Base-by-base conservation (phyloP, 768 basidiomycete genomes). In the Lactarius hatsudake region DNA sequence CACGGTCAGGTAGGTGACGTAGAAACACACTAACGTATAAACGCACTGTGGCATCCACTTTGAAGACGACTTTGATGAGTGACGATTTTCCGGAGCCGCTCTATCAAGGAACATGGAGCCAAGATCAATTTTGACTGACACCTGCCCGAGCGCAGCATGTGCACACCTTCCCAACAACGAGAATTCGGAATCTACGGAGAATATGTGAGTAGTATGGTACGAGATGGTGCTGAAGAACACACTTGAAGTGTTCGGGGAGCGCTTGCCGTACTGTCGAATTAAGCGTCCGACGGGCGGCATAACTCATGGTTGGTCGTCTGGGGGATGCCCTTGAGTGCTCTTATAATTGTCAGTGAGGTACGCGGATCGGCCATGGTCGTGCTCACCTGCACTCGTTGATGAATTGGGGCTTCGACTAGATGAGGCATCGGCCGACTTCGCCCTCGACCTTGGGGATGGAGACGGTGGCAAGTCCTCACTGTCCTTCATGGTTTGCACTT, bases 141-240 rank as follows among this genome's bases (percentile, higher is more conserved):
- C 4, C n/a, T 7, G 23, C 5, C n/a, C 5, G 23, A 4, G 5
- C 9, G 23, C 17, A 6, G 30, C 13, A 1, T 28, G 18, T 10
- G 53, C 66, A 20, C 28, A 67, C 66, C 61, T 63, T 57, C 13
- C 66, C 66, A 3, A 59, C 23, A 28, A 62, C 61, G 26, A 67
- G 62, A 63, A 63, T 36, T 42, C 57, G 56, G 48, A 67, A 63
- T 34, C 66, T 28, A 28, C 26, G 26, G 26, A 28, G 26, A 28
- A 28, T 2, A 28, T 28, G 2, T 28, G 26, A 2, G 26, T 28
- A n/a, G n/a, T n/a, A n/a, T n/a, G n/a, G 26, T 28, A 28, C 26
- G 26, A 28, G 1, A 4, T 7, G 9, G 18, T 42, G 15, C 42
- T 15, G 36, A 18, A 30, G 17, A 13, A 20, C 30, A 28, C 34